Evolutionary conservation across 179 eudicot species (phyloP).

Genomic region (Heliamphora pulchella): DNA sequence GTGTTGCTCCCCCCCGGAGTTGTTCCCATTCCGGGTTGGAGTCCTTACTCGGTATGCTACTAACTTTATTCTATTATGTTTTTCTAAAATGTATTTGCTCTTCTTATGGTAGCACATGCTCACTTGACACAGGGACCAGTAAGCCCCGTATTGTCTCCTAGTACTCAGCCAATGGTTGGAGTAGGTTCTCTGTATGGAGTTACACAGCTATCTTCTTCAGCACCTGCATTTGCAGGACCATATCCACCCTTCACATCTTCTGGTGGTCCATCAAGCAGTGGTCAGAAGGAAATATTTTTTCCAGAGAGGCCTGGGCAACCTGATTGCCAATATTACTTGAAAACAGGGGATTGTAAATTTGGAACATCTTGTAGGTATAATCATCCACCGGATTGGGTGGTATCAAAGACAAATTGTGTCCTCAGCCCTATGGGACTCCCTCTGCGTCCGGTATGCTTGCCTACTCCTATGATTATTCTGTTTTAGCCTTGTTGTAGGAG

Average conservation of each 20-base stretch:
- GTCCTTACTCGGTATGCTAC: constrained; percentile 61
- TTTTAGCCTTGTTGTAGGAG: too few species aligned
- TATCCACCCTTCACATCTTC: constrained; percentile 44
- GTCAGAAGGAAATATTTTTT: constrained; percentile 38
- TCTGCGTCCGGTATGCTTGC: constrained; percentile 71
- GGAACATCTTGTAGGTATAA: constrained; percentile 79
- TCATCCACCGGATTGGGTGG: constrained; percentile 74
- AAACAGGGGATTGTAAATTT: constrained; percentile 84
- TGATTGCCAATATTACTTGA: constrained; percentile 83
- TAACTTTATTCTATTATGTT: background rate
- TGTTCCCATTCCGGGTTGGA: constrained; percentile 82
- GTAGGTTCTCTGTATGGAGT: constrained; percentile 63
- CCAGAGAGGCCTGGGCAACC: constrained; percentile 84
- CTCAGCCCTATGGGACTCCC: constrained; percentile 80
- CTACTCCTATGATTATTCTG: background rate
- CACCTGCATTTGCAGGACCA: constrained; percentile 50
- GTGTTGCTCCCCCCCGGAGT: constrained; percentile 73
- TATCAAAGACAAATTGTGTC: constrained; percentile 38
- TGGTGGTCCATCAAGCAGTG: constrained; percentile 37
- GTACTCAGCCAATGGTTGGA: constrained; percentile 56
- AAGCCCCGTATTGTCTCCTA: constrained; percentile 71
- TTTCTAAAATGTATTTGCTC: background rate
- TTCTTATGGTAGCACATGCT: constrained; percentile 16
- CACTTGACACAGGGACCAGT: constrained; percentile 58
- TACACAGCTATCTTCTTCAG: constrained; percentile 49